Evolutionary conservation across 257 asterid species (phyloP).

Genomic region (Coffea canephora): DNA sequence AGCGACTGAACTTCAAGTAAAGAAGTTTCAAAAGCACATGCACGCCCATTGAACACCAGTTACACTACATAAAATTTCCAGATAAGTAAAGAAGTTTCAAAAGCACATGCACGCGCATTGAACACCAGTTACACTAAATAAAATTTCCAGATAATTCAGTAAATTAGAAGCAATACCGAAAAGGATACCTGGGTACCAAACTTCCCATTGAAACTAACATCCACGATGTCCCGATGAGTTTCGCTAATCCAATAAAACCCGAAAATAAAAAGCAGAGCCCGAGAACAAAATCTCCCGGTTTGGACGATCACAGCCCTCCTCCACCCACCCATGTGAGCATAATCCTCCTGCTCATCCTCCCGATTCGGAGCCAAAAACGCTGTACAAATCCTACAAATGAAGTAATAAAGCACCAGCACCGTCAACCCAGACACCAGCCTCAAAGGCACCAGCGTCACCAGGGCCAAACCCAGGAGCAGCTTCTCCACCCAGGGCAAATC

Average conservation of each 20-base stretch:
- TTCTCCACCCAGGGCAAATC: slow-evolving; percentile 59
- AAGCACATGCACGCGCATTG: background rate
- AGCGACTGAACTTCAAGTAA: background rate
- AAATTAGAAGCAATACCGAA: slow-evolving; percentile 8
- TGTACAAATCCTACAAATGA: slow-evolving; percentile 77
- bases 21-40: background rate
- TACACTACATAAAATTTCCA: background rate
- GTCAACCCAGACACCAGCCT: slow-evolving; percentile 48
- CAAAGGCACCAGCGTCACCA: slow-evolving; percentile 62
- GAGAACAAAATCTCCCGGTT: slow-evolving; percentile 60
- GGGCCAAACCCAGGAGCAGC: slow-evolving; percentile 50
- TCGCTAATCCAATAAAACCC: slow-evolving; percentile 78
- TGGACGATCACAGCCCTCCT: slow-evolving; percentile 65
- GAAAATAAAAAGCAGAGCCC: slow-evolving; percentile 65
- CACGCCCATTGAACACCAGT: background rate
- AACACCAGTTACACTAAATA: background rate
- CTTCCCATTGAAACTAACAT: slow-evolving; percentile 25
- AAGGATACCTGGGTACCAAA: slow-evolving; percentile 42
- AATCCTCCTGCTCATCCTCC: slow-evolving; percentile 93
- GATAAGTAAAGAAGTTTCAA: background rate
- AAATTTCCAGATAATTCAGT: background rate
- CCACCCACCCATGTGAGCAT: slow-evolving; percentile 89
- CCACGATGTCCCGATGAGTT: slow-evolving; percentile 25
- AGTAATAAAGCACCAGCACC: slow-evolving; percentile 60
- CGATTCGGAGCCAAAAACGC: slow-evolving; percentile 56